phyloP scores from a whole-genome alignment of 2,329 filamentous ascomycete species.

The Clarireedia paspali region DNA sequence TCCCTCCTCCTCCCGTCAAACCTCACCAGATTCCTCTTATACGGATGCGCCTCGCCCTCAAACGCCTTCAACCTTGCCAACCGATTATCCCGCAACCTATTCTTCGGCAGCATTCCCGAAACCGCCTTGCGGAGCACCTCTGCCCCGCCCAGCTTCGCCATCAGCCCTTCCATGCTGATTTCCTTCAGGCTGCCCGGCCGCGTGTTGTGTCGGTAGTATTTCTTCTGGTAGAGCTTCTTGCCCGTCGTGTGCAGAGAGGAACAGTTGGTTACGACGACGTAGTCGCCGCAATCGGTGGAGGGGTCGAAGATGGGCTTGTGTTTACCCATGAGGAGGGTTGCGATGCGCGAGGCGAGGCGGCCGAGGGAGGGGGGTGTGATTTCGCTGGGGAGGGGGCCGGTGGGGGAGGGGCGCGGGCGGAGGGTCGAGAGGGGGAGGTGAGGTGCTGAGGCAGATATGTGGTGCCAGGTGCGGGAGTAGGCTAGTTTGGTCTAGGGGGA shows the following conservation, averaged over 20 bases:
- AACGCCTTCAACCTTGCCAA: constrained; percentile 89
- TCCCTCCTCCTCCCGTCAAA: constrained; percentile 48
- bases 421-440: constrained; percentile 49
- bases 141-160: constrained; percentile 86
- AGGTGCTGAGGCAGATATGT: constrained; percentile 62
- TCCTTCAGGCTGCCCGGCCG: constrained; percentile 77
- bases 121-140: constrained; percentile 90
- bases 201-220: constrained; percentile 92
- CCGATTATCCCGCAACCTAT: constrained; percentile 79
- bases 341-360: constrained; percentile 81
- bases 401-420: constrained; percentile 32
- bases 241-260: constrained; percentile 80
- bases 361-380: constrained; percentile 73
- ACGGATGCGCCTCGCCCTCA: constrained; percentile 87
- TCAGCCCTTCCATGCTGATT: constrained; percentile 91
- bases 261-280: constrained; percentile 91
- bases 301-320: constrained; percentile 98
- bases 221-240: constrained; percentile 88
- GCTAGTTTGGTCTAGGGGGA: constrained; percentile 74
- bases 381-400: constrained; percentile 33
- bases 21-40: constrained; percentile 76
- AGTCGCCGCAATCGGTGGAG: constrained; percentile 97
- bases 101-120: constrained; percentile 96
- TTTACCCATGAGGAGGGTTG: constrained; percentile 89
- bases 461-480: constrained; percentile 95